Base-by-base conservation (phyloP, 148 eudicot genomes). In the Nepenthes mirabilis region DNA sequence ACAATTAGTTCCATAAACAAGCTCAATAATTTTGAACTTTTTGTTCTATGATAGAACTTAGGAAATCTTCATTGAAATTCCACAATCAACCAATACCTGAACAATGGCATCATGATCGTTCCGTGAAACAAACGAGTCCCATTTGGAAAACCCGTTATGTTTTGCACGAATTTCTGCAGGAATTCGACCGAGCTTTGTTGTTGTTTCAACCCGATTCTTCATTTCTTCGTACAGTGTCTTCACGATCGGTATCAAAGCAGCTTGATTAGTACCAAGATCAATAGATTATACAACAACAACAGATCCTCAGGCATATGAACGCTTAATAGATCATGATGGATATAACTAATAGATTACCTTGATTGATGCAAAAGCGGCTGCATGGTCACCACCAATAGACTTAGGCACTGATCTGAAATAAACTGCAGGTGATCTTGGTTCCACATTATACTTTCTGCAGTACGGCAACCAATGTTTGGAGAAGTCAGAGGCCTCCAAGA, bases 211-310 rank as follows among this genome's bases (percentile, higher is more conserved):
- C 47, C 79, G 76, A 49, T 71, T 59, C 56, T 74, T 69, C 97
- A 91, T 85, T 8, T 78, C 90, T 75, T 79, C 74, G 40, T 85
- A 87, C 55, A 87, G 60, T 64, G 71, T 77, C 97, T 91, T 35
- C 14, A 14, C 11, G 23, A 23, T 23, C 23, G 23, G 23, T 23
- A 23, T 23, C 23, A 23, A 23, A 23, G 23, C 23, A 23, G 23
- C 23, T 23, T 23, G 23, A 23, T 23, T 23, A 23, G 23, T 23
- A 23, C 0, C 23, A 23, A 23, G 23, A 23, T 23, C 23, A 23
- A 23, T 23, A 23, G 23, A 23, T 23, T 23, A 23, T 23, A 23
- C 23, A 23, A 23, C 23, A 23, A 23, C 23, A 23, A 23, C 23
- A 23, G 23, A 23, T 23, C 23, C 23, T 23, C 23, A 23, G 23